Conservation (phyloP, 495 filamentous ascomycete genomes). For the Melanomma pulvis-pyrius region DNA sequence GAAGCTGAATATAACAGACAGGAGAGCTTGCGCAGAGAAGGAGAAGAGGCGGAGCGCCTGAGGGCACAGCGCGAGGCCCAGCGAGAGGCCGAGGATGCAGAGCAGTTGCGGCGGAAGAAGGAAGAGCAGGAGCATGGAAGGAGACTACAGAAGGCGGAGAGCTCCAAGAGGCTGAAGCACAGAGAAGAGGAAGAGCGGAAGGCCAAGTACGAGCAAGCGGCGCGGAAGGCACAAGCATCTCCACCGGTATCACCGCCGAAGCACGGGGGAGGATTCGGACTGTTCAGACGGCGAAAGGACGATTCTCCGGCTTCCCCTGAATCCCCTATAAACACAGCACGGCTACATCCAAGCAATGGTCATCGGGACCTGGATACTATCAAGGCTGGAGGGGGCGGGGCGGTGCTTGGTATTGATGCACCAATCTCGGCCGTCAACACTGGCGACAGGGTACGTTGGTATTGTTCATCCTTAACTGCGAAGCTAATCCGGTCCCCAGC, state of each 20-base stretch:
- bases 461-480: conserved; percentile 1
- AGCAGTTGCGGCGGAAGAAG: conserved; percentile 21
- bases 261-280: conserved; percentile 27
- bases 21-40: conserved; percentile 26
- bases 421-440: conserved; percentile 84
- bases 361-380: conserved; percentile 34
- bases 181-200: conserved; percentile 31
- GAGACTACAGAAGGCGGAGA: conserved; percentile 25
- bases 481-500: conserved; percentile 41
- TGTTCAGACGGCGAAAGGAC: conserved; percentile 27
- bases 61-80: conserved; percentile 6
- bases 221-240: conserved; percentile 21
- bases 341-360: conserved; percentile 15
- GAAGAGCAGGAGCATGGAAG: conserved; percentile 31
- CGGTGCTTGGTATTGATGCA: conserved; percentile 72
- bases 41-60: conserved; percentile 32
- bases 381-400: conserved; percentile 49
- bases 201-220: conserved; percentile 18
- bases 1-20: conserved; percentile 17
- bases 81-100: conserved; percentile 29
- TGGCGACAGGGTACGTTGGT: conserved; percentile 62
- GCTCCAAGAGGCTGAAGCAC: conserved; percentile 5
- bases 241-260: conserved; percentile 28
- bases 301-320: conserved; percentile 21
- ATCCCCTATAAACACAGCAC: background rate